phyloP scores from a whole-genome alignment of 257 asterid genomes.

The Schizonepeta tenuifolia region DNA sequence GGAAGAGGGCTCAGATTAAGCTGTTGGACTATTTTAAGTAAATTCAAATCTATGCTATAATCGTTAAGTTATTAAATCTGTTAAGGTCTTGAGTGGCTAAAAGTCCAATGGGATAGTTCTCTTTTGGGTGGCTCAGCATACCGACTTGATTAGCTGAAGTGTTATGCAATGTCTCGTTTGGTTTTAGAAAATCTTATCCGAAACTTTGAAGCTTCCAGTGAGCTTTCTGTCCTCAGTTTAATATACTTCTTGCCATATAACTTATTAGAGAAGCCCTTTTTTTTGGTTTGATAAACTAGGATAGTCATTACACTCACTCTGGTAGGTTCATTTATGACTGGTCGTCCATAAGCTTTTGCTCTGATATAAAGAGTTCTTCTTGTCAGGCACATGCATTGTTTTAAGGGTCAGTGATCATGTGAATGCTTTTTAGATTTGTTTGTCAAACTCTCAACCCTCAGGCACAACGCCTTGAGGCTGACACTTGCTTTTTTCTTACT shows the following conservation, averaged over 20 bases:
- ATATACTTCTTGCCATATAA: background rate
- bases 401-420: background rate
- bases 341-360: conserved; percentile 5
- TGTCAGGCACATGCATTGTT: background rate
- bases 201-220: background rate
- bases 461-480: conserved; percentile 14
- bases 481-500: background rate
- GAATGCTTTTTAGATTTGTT: background rate
- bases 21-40: background rate
- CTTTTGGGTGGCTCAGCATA: background rate
- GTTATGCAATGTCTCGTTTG: background rate
- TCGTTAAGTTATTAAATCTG: conserved; percentile 1
- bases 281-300: conserved; percentile 6
- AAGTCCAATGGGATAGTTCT: background rate
- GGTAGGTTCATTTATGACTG: conserved; percentile 5
- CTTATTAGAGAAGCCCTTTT: background rate
- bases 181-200: conserved; percentile 12
- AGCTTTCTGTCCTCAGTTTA: background rate
- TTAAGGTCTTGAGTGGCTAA: conserved; percentile 11
- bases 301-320: background rate
- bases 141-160: background rate
- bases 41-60: background rate
- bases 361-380: background rate
- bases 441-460: background rate
- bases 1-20: background rate